Percentiles rank a stretch among this genome's conserved stretches.
Conservation (phyloP, 1,284 basidiomycete genomes). For the Singerocomus inundabilis region DNA sequence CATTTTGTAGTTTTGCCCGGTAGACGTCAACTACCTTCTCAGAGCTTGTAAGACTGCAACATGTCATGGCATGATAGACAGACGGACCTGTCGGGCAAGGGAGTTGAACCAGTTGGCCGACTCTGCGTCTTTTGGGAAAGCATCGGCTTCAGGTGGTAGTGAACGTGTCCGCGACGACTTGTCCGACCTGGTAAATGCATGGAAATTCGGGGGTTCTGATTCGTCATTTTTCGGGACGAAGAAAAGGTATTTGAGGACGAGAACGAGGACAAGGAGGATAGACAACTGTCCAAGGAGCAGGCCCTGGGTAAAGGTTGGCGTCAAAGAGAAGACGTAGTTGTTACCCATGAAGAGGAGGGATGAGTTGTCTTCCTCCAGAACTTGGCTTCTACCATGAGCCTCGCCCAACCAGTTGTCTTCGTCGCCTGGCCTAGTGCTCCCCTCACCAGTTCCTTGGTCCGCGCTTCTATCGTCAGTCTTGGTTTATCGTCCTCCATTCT, state of each 20-base stretch:
- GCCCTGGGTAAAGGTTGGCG: slow-evolving; percentile 83
- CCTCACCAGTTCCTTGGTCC: slow-evolving; percentile 70
- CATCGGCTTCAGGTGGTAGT: slow-evolving; percentile 27
- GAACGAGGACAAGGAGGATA: slow-evolving; percentile 62
- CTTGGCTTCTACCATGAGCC: neutral
- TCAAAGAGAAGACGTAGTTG: slow-evolving; percentile 67
- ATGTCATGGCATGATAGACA: neutral
- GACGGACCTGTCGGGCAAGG: slow-evolving; percentile 60
- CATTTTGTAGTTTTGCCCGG: slow-evolving; percentile 65
- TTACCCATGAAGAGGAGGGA: slow-evolving; percentile 43
- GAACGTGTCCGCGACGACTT: slow-evolving; percentile 37
- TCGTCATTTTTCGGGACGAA: slow-evolving; percentile 63
- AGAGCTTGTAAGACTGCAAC: slow-evolving; percentile 3
- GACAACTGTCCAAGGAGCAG: slow-evolving; percentile 78
- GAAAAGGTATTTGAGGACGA: slow-evolving; percentile 81
- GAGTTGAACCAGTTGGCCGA: slow-evolving; percentile 77
- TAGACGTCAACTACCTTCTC: slow-evolving; percentile 67
- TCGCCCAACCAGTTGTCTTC: slow-evolving; percentile 38
- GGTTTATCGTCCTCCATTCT: slow-evolving; percentile 34
- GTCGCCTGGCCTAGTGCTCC: slow-evolving; percentile 79
- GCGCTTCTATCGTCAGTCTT: slow-evolving; percentile 52
- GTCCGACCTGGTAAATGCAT: slow-evolving; percentile 51
- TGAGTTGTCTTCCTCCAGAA: neutral
- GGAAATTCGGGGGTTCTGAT: slow-evolving; percentile 55
- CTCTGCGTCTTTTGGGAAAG: slow-evolving; percentile 40